phyloP scores from a whole-genome alignment of 441 rosid genomes.

The Flueggea neowawraea region DNA sequence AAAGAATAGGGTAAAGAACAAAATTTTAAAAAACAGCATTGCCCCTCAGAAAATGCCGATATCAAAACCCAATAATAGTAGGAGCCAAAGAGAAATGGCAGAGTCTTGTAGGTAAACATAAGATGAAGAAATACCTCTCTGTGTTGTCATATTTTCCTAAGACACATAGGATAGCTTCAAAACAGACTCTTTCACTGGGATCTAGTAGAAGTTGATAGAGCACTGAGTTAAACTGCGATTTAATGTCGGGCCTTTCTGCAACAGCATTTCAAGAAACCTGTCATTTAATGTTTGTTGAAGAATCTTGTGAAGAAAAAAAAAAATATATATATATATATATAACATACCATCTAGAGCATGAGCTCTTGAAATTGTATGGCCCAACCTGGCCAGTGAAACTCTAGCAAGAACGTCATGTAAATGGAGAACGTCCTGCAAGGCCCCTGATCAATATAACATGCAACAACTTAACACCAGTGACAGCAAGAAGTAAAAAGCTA shows the following conservation, averaged over 20 bases:
- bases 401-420: constrained; percentile 99
- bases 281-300: constrained; percentile 15
- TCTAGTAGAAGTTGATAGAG: constrained; percentile 97
- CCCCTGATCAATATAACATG: constrained; percentile 59
- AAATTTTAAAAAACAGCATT: background rate
- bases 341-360: constrained; percentile 96
- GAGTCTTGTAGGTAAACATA: background rate
- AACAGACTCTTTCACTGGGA: constrained; percentile 99
- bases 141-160: constrained; percentile 79
- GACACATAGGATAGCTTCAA: constrained; percentile 91
- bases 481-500: constrained; percentile 5
- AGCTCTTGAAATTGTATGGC: constrained; percentile 90
- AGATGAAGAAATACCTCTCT: constrained; percentile 58
- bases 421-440: constrained; percentile 99
- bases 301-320: background rate
- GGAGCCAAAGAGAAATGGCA: background rate
- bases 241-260: constrained; percentile 89
- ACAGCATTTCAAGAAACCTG: constrained; percentile 19
- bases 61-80: constrained; percentile 8
- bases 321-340: background rate
- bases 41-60: constrained; percentile 9
- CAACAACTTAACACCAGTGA: constrained; percentile 19
- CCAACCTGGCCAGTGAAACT: constrained; percentile 92
- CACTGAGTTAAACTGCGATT: constrained; percentile 90
- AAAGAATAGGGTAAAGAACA: constrained; percentile 7